A percentile compares a stretch with the other conserved stretches of the same genome.
Evolutionary conservation across 2,329 filamentous ascomycete species (phyloP).

Genomic region (Claviceps monticola): DNA sequence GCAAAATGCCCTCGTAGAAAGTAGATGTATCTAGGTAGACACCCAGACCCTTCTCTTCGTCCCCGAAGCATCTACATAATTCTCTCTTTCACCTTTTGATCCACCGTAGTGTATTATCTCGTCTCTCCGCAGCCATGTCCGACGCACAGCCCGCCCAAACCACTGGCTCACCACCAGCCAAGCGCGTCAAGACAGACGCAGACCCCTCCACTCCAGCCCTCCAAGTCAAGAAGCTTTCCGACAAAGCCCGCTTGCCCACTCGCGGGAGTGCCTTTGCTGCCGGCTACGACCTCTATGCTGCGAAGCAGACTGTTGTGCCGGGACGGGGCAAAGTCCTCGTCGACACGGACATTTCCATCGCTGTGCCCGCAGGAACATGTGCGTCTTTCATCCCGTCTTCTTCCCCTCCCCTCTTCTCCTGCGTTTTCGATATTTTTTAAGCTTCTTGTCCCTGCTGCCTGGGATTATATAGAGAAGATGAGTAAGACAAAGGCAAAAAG

Average conservation of each 20-base stretch:
- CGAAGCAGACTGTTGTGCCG: conserved; percentile 61
- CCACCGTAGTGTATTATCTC: too few species aligned
- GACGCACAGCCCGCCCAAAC: conserved; percentile 25
- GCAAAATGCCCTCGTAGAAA: background rate
- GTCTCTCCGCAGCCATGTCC: background rate
- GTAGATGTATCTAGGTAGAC: background rate
- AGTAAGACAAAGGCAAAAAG: background rate
- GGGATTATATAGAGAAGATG: background rate
- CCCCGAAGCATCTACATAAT: background rate
- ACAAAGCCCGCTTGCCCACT: conserved; percentile 68
- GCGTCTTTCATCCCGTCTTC: conserved; percentile 20
- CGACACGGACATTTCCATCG: conserved; percentile 82
- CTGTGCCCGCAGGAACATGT: conserved; percentile 84
- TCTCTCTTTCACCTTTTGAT: background rate
- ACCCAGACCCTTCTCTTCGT: background rate
- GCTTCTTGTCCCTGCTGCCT: background rate
- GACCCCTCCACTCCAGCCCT: conserved; percentile 40
- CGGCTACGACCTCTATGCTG: conserved; percentile 85
- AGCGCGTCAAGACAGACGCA: conserved; percentile 55
- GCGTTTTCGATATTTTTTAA: background rate
- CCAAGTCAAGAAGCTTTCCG: conserved; percentile 76
- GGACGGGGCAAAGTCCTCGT: conserved; percentile 74
- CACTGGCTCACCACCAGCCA: conserved; percentile 56
- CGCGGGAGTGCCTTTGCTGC: conserved; percentile 81
- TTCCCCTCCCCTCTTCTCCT: background rate